Evolutionary conservation across 495 filamentous ascomycete species (phyloP).

Genomic region (Penicillium riverlandense): DNA sequence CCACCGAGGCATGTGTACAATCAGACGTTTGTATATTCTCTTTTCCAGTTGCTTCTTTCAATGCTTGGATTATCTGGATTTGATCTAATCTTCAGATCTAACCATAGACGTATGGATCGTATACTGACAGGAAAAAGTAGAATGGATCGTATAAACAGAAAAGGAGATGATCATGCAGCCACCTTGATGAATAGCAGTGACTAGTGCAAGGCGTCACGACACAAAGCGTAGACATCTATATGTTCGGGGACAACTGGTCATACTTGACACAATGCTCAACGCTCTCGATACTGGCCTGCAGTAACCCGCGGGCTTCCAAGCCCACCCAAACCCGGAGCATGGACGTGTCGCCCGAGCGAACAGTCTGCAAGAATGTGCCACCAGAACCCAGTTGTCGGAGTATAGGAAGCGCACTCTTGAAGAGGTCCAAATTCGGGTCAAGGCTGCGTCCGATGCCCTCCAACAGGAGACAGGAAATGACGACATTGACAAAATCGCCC

Average conservation of each 20-base stretch:
- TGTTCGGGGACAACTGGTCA: conserved; percentile 74
- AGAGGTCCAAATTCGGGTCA: conserved; percentile 80
- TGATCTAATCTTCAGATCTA: too few species aligned
- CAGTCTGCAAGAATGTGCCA: conserved; percentile 36
- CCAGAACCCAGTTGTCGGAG: conserved; percentile 79
- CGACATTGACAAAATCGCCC: conserved; percentile 97
- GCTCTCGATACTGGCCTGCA: conserved; percentile 82
- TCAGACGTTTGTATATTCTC: too few species aligned
- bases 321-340: conserved; percentile 94
- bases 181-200: too few species aligned
- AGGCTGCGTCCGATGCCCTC: conserved; percentile 90
- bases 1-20: too few species aligned
- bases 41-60: too few species aligned
- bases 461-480: conserved; percentile 86
- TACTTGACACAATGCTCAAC: conserved; percentile 82
- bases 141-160: too few species aligned
- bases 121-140: too few species aligned
- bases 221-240: conserved; percentile 33
- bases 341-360: conserved; percentile 68
- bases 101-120: too few species aligned
- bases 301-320: conserved; percentile 77
- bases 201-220: too few species aligned
- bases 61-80: too few species aligned
- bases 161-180: too few species aligned
- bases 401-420: conserved; percentile 86